These are phyloP conservation scores for Tetrapisispora iriomotensis DNA, from an alignment of 805 yeast species.

Conservation along the genomic window DNA sequence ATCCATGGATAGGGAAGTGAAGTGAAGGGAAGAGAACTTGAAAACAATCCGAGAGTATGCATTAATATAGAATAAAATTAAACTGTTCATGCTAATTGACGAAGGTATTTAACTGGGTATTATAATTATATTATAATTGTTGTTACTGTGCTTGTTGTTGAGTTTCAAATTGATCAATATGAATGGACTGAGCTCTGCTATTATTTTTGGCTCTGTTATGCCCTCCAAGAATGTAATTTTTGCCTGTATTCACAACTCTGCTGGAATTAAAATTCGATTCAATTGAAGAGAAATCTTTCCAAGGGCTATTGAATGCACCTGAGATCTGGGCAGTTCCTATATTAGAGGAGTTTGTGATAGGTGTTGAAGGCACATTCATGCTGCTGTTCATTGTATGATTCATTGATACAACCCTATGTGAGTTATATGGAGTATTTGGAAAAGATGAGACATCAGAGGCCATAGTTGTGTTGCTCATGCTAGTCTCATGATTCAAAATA, in stretches of 20 bases:
- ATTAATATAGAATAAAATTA: no score
- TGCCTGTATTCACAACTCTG: conserved; percentile 26
- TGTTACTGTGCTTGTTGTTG: neutral
- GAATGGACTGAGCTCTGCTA: conserved; percentile 29
- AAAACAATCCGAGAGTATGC: no score
- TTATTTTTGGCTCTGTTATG: conserved; percentile 23
- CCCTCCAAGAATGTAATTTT: conserved; percentile 28
- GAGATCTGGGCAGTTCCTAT: neutral
- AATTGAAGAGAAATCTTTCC: neutral
- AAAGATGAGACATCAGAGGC: neutral
- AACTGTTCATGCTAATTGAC: neutral
- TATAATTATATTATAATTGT: no score
- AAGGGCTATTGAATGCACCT: neutral
- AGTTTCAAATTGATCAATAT: conserved; percentile 24
- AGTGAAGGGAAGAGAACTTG: no score
- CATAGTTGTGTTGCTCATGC: neutral
- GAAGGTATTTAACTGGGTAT: no score
- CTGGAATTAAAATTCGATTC: conserved; percentile 3
- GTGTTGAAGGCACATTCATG: conserved; percentile 1
- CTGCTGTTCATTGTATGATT: neutral
- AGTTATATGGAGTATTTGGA: conserved; percentile 3
- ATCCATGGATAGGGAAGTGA: no score
- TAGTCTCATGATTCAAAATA: neutral
- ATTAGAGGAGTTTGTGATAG: neutral
- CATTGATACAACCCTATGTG: neutral